Percentiles rank a stretch among this genome's conserved stretches.
phyloP scores from a whole-genome alignment of 73 alveolate species.

The Uronychia setigera region DNA sequence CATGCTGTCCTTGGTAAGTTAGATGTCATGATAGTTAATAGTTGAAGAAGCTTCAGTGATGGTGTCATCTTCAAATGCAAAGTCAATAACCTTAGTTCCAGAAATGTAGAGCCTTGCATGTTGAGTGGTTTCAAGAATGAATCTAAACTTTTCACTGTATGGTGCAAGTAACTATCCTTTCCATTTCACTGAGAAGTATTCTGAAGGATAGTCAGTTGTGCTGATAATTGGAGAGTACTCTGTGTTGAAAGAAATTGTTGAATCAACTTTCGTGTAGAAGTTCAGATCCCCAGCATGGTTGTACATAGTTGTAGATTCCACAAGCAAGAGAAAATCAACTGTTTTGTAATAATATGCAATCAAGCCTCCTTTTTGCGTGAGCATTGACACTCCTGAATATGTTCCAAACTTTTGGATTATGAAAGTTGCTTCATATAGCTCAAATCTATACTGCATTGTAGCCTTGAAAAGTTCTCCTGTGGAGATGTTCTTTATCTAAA shows the following conservation, averaged over 20 bases:
- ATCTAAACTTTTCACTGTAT: constrained; percentile 42
- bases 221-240: constrained; percentile 23
- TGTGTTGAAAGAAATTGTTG: constrained; percentile 33
- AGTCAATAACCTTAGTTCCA: too few species aligned
- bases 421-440: constrained; percentile 25
- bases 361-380: constrained; percentile 47
- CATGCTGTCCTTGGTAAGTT: constrained; percentile 8
- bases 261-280: constrained; percentile 38
- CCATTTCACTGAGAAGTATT: constrained; percentile 54
- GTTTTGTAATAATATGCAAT: constrained; percentile 55
- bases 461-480: background rate
- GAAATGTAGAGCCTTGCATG: background rate
- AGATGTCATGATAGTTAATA: constrained; percentile 38
- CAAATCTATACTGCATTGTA: constrained; percentile 23
- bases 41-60: background rate
- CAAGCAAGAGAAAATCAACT: constrained; percentile 47
- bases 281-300: constrained; percentile 23
- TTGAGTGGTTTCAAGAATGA: constrained; percentile 19
- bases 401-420: constrained; percentile 10
- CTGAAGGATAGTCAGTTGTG: constrained; percentile 44
- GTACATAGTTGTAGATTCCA: constrained; percentile 9
- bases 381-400: constrained; percentile 28
- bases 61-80: constrained; percentile 4
- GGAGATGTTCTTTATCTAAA: constrained; percentile 19
- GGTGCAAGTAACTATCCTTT: constrained; percentile 55